These are phyloP conservation scores for Dendrobium nobile DNA, from an alignment of 106 monocot genomes.

Conservation along the genomic window DNA sequence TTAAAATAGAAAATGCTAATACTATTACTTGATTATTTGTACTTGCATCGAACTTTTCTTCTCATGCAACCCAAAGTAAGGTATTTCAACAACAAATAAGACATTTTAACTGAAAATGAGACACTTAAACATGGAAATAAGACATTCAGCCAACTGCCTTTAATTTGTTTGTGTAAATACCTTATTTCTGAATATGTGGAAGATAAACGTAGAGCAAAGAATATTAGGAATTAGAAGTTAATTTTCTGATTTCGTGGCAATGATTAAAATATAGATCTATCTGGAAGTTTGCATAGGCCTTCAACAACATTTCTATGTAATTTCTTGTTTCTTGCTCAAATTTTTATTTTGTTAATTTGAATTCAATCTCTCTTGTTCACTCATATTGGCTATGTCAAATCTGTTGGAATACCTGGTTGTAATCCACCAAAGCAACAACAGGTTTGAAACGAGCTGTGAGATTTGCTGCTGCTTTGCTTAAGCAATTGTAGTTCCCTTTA, in stretches of 20 bases:
- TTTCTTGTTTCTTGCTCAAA: not conserved
- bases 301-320: not conserved
- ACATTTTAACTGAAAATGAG: no score
- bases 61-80: no score
- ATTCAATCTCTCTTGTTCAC: not conserved
- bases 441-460: conserved; percentile 67
- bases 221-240: not conserved
- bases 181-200: not conserved
- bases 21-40: no score
- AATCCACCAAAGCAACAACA: conserved; percentile 77
- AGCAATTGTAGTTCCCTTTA: conserved; percentile 80
- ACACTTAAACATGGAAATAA: not conserved
- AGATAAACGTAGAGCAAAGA: not conserved
- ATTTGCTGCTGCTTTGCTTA: conserved; percentile 59
- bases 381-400: not conserved
- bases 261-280: no score
- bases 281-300: no score
- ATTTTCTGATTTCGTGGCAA: no score
- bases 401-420: conserved; percentile 42
- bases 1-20: no score
- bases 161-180: not conserved
- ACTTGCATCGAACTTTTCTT: no score
- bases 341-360: not conserved
- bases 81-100: no score
- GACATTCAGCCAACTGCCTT: not conserved